Conservation (phyloP, 768 basidiomycete species). For the Boletellus ananiceps region DNA sequence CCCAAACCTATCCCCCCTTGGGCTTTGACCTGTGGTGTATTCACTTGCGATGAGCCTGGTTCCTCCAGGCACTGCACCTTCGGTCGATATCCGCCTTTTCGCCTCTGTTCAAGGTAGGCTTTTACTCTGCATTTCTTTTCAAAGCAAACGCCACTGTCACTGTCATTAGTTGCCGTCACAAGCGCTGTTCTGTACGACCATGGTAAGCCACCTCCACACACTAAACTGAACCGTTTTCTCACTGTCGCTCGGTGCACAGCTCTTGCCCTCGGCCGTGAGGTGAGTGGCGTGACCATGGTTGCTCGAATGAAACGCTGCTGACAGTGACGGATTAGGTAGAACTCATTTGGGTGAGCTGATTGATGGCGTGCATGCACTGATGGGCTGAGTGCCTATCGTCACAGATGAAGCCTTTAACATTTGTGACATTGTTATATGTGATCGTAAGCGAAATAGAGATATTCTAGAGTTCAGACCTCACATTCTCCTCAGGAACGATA, state of each 20-base stretch:
- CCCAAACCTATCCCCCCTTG: not conserved
- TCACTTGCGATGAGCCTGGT: slow-evolving; percentile 20
- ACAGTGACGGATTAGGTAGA: slow-evolving; percentile 20
- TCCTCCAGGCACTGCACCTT: slow-evolving; percentile 5
- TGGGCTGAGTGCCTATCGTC: not conserved
- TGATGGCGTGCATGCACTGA: not conserved
- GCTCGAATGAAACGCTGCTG: not conserved
- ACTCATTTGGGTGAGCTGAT: slow-evolving; percentile 27
- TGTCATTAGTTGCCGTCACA: slow-evolving; percentile 25
- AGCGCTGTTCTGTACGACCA: slow-evolving; percentile 28
- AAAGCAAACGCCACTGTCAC: slow-evolving; percentile 5
- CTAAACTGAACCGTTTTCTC: not conserved
- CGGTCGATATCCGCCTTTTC: slow-evolving; percentile 9
- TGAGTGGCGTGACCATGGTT: slow-evolving; percentile 5
- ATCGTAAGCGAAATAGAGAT: slow-evolving; percentile 15
- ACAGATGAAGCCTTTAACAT: slow-evolving; percentile 25
- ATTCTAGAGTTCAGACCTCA: not conserved
- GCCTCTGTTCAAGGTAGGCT: slow-evolving; percentile 22
- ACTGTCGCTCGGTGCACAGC: slow-evolving; percentile 8
- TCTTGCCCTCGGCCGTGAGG: slow-evolving; percentile 27
- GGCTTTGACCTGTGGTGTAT: slow-evolving; percentile 1
- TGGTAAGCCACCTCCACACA: slow-evolving; percentile 6
- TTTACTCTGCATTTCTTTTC: not conserved
- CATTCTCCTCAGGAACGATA: slow-evolving; percentile 25
- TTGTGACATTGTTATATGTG: slow-evolving; percentile 24